Conservation (phyloP, 176 grass and related monocot genomes). For the Oryza australiensis region DNA sequence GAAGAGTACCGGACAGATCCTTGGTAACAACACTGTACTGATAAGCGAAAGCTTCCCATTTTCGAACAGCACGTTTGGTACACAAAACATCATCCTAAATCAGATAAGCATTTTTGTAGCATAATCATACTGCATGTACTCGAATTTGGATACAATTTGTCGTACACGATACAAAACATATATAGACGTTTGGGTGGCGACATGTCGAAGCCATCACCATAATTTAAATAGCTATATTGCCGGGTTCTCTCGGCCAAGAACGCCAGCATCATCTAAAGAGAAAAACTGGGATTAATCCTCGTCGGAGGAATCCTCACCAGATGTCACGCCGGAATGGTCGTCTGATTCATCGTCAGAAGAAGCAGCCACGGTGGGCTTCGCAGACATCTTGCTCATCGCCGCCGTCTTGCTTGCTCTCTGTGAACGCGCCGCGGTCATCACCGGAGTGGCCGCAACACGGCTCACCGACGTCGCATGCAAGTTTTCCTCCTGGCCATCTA, state of each 20-base stretch:
- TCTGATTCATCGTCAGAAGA: constrained; percentile 47
- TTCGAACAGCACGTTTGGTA: background rate
- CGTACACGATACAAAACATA: constrained; percentile 17
- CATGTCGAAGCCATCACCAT: background rate
- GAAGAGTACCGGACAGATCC: too few species aligned
- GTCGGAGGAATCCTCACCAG: constrained; percentile 49
- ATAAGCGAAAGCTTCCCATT: background rate
- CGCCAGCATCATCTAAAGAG: background rate
- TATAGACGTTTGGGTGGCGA: background rate
- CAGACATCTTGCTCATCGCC: constrained; percentile 67
- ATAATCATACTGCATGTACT: background rate
- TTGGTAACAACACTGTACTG: too few species aligned
- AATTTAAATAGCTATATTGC: background rate
- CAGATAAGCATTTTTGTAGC: too few species aligned
- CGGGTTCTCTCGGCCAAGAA: constrained; percentile 38
- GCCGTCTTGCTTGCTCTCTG: constrained; percentile 86
- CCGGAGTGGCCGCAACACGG: constrained; percentile 47
- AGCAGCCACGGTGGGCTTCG: constrained; percentile 20
- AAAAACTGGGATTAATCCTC: constrained; percentile 6
- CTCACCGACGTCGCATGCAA: constrained; percentile 22
- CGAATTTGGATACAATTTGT: background rate
- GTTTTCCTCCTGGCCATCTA: background rate
- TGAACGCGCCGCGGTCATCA: constrained; percentile 37
- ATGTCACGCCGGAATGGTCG: constrained; percentile 38
- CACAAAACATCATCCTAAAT: too few species aligned